Percentiles rank a stretch among this genome's conserved stretches.
Conservation (phyloP, 2,329 filamentous ascomycete genomes). For the Aspergillus flavus region DNA sequence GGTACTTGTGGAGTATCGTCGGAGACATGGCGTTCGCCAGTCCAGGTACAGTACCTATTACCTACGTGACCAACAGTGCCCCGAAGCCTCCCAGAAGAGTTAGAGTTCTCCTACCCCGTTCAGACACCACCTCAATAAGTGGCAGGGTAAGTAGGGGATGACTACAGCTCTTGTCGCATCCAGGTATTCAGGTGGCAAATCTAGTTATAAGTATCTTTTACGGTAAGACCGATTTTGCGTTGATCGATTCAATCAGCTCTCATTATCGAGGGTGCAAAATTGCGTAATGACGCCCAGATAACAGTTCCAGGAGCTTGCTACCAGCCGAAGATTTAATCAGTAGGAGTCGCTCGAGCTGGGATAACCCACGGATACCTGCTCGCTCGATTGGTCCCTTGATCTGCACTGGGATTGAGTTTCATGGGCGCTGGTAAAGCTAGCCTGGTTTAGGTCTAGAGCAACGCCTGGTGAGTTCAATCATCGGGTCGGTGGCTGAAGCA, state of each 20-base stretch:
- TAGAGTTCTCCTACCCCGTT: background rate
- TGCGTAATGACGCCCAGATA: background rate
- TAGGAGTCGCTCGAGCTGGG: background rate
- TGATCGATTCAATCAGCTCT: too few species aligned
- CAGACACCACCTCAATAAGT: too few species aligned
- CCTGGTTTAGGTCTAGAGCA: background rate
- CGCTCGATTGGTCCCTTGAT: background rate
- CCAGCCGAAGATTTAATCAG: background rate
- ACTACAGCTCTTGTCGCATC: too few species aligned
- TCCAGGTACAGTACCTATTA: background rate
- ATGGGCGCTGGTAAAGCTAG: background rate
- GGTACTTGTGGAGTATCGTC: background rate
- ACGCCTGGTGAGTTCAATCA: background rate
- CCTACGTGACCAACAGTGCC: background rate
- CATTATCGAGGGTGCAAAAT: too few species aligned
- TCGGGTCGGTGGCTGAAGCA: background rate
- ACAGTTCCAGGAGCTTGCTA: background rate
- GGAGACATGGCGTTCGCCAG: background rate
- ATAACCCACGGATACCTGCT: background rate
- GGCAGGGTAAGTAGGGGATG: too few species aligned
- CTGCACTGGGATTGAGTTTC: background rate
- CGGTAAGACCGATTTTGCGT: too few species aligned
- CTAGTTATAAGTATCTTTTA: too few species aligned
- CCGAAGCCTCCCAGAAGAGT: background rate
- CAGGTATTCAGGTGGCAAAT: too few species aligned